phyloP scores from a whole-genome alignment of 2,329 filamentous ascomycete genomes.

The Daldinia sp. region DNA sequence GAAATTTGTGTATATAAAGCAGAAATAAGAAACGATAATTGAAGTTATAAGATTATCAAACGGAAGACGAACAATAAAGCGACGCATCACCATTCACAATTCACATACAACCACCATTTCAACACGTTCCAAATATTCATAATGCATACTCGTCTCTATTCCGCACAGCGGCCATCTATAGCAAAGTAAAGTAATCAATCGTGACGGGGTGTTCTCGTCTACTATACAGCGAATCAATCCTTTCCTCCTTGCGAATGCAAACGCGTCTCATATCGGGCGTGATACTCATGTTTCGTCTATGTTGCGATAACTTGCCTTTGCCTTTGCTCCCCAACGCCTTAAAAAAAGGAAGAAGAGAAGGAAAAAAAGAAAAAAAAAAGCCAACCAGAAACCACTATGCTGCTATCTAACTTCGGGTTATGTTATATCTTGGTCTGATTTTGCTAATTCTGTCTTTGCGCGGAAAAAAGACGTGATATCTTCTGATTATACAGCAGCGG shows the following conservation, averaged over 20 bases:
- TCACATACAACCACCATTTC: neutral
- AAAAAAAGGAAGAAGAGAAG: neutral
- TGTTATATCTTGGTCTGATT: neutral
- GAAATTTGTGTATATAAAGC: too few species aligned
- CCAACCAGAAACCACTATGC: neutral
- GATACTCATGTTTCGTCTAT: slow-evolving; percentile 3
- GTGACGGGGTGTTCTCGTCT: neutral
- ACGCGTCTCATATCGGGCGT: neutral
- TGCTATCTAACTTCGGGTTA: slow-evolving; percentile 3
- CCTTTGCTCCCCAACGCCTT: neutral
- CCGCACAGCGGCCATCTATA: slow-evolving; percentile 7
- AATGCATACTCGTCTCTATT: neutral
- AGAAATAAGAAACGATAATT: too few species aligned
- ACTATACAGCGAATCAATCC: slow-evolving; percentile 7
- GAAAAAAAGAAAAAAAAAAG: too few species aligned
- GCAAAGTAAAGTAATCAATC: neutral
- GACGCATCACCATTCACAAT: neutral
- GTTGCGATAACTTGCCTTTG: neutral
- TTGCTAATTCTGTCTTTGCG: neutral
- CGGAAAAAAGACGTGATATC: neutral
- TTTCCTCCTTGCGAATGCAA: neutral
- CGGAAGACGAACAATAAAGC: neutral
- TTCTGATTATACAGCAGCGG: neutral
- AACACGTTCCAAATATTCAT: neutral
- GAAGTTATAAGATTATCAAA: too few species aligned